Evolutionary conservation across 768 basidiomycete species (phyloP).

Genomic region (Crepidotus variabilis): DNA sequence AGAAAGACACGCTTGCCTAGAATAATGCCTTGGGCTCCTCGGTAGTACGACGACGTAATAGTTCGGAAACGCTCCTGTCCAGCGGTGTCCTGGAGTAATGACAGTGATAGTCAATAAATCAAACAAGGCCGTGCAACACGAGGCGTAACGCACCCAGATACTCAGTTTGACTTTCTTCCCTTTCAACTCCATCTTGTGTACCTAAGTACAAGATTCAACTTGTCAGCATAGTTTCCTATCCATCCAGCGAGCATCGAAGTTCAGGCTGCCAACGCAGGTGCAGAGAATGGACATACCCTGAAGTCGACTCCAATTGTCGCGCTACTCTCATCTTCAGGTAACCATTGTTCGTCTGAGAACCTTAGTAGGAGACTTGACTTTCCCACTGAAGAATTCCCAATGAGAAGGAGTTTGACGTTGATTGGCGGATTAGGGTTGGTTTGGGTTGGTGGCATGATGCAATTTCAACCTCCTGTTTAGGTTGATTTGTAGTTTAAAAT

Average conservation of each 20-base stretch:
- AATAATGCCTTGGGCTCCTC: slow-evolving; percentile 82
- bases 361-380: slow-evolving; percentile 87
- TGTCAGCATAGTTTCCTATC: background rate
- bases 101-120: background rate
- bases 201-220: slow-evolving; percentile 34
- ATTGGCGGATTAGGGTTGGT: slow-evolving; percentile 37
- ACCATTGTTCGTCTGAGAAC: slow-evolving; percentile 97
- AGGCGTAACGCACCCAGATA: slow-evolving; percentile 80
- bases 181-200: slow-evolving; percentile 70
- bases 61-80: slow-evolving; percentile 97
- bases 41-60: slow-evolving; percentile 92
- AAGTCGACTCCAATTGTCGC: slow-evolving; percentile 87
- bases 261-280: background rate
- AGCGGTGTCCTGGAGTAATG: slow-evolving; percentile 70
- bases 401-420: slow-evolving; percentile 81
- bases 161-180: slow-evolving; percentile 87
- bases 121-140: background rate
- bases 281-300: slow-evolving; percentile 46
- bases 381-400: slow-evolving; percentile 89
- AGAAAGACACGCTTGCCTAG: slow-evolving; percentile 42
- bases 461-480: background rate
- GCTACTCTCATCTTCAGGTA: slow-evolving; percentile 85
- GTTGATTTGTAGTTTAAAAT: too few species aligned
- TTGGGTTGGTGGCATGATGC: slow-evolving; percentile 28
- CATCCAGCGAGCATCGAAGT: too few species aligned